Conservation (phyloP, 2,329 filamentous ascomycete genomes). For the Fusarium euwallaceae region DNA sequence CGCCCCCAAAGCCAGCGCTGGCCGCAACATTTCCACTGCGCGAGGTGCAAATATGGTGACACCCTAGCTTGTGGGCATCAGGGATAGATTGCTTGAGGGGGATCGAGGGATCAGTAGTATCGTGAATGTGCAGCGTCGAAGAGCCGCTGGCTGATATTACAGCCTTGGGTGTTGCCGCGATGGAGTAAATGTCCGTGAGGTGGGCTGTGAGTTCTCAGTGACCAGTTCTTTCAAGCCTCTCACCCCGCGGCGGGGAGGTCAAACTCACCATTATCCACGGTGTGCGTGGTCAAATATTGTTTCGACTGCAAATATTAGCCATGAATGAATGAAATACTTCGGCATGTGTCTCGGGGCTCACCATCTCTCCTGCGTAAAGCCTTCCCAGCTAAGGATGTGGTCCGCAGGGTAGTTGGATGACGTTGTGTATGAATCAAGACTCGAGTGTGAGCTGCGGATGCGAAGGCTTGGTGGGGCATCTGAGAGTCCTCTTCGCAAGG, state of each 20-base stretch:
- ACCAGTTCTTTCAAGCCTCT: slow-evolving; percentile 19
- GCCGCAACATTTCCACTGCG: slow-evolving; percentile 79
- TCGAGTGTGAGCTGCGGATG: slow-evolving; percentile 29
- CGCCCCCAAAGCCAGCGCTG: slow-evolving; percentile 90
- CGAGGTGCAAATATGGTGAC: slow-evolving; percentile 85
- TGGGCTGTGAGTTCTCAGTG: slow-evolving; percentile 70
- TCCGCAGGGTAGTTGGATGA: slow-evolving; percentile 30
- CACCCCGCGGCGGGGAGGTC: slow-evolving; percentile 49
- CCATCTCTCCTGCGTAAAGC: slow-evolving; percentile 42
- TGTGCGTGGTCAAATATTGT: slow-evolving; percentile 95
- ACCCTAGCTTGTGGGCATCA: slow-evolving; percentile 87
- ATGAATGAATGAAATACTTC: neutral
- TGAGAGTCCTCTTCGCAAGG: slow-evolving; percentile 29
- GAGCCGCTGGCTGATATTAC: slow-evolving; percentile 89
- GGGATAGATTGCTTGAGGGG: slow-evolving; percentile 84
- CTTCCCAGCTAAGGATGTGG: slow-evolving; percentile 4
- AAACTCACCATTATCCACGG: slow-evolving; percentile 82
- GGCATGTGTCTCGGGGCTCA: slow-evolving; percentile 24
- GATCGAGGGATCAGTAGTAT: slow-evolving; percentile 78
- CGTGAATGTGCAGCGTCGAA: slow-evolving; percentile 84
- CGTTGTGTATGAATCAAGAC: slow-evolving; percentile 46
- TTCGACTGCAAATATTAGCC: slow-evolving; percentile 77
- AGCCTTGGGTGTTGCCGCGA: slow-evolving; percentile 79
- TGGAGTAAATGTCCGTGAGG: slow-evolving; percentile 84
- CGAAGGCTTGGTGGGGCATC: slow-evolving; percentile 37